Evolutionary conservation across 2,329 filamentous ascomycete genomes (phyloP).

Genomic region (Coleophoma crateriformis): DNA sequence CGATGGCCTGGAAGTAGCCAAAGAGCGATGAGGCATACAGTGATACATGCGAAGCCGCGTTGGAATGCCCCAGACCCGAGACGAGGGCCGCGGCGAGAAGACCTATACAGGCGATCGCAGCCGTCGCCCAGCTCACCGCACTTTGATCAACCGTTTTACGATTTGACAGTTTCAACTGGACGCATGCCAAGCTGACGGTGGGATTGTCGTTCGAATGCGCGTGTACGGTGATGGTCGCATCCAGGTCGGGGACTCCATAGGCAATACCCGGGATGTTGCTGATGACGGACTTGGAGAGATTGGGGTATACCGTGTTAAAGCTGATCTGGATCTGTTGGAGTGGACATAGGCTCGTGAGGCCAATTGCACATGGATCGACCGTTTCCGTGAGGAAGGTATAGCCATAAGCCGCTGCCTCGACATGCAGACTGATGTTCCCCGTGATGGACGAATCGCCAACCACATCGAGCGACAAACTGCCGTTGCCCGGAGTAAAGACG

Average conservation of each 20-base stretch:
- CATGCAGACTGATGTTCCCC: conserved; percentile 73
- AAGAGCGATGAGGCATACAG: conserved; percentile 90
- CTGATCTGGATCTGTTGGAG: conserved; percentile 76
- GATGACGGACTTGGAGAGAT: conserved; percentile 48
- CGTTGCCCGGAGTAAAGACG: conserved; percentile 70
- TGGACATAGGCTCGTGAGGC: conserved; percentile 75
- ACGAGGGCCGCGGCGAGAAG: conserved; percentile 82
- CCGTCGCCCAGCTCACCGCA: conserved; percentile 84
- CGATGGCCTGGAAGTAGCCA: conserved; percentile 89
- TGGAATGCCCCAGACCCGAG: conserved; percentile 85
- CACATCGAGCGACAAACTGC: conserved; percentile 66
- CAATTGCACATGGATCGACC: conserved; percentile 69
- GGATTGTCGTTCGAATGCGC: conserved; percentile 41
- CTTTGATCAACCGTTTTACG: conserved; percentile 86
- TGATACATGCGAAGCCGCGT: conserved; percentile 90
- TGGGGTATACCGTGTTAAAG: conserved; percentile 61
- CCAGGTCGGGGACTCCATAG: conserved; percentile 85
- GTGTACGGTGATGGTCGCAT: conserved; percentile 76
- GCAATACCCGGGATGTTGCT: conserved; percentile 72
- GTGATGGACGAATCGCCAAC: conserved; percentile 78
- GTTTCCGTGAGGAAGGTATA: conserved; percentile 61
- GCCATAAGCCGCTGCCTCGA: conserved; percentile 78
- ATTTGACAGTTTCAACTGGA: conserved; percentile 84
- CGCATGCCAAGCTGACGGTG: conserved; percentile 68
- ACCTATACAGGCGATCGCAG: conserved; percentile 79